Conservation (phyloP, 2,329 filamentous ascomycete genomes). For the Alternaria rosae region DNA sequence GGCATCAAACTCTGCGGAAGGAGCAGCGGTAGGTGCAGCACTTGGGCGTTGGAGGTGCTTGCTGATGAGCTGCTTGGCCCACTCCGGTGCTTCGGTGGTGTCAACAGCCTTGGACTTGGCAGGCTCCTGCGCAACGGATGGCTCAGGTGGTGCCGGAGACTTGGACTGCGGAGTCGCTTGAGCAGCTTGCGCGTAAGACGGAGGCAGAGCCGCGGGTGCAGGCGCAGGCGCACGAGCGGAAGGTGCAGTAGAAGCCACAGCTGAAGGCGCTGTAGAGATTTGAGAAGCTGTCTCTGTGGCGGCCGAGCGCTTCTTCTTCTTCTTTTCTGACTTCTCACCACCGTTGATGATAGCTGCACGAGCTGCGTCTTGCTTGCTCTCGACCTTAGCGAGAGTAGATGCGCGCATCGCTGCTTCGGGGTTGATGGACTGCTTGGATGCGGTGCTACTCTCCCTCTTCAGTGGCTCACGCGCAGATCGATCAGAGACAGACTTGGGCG, state of each 20-base stretch:
- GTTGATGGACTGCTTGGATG: constrained; percentile 45
- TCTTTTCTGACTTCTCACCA: constrained; percentile 56
- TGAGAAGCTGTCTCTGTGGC: constrained; percentile 58
- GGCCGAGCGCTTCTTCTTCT: constrained; percentile 72
- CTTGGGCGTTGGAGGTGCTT: constrained; percentile 38
- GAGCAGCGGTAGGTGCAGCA: constrained; percentile 19
- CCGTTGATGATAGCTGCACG: constrained; percentile 52
- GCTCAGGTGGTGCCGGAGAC: constrained; percentile 38
- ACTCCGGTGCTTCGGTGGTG: constrained; percentile 42
- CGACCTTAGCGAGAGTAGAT: constrained; percentile 52
- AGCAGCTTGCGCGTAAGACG: constrained; percentile 54
- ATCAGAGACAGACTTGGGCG: constrained; percentile 46
- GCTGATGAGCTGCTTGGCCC: constrained; percentile 46
- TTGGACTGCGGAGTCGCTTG: constrained; percentile 40
- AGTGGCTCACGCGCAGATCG: constrained; percentile 46
- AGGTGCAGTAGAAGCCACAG: constrained; percentile 12
- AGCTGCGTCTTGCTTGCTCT: constrained; percentile 52
- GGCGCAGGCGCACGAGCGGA: constrained; percentile 25
- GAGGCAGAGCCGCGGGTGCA: constrained; percentile 15
- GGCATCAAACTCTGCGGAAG: constrained; percentile 52
- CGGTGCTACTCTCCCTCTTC: constrained; percentile 46
- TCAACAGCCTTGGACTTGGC: constrained; percentile 24
- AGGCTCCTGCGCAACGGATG: constrained; percentile 18
- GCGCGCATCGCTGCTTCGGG: constrained; percentile 51
- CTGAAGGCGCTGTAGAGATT: constrained; percentile 27